Percentiles rank a stretch among this genome's conserved stretches.
Evolutionary conservation across 2,329 filamentous ascomycete genomes (phyloP).

Genomic region (Pseudocercospora fijiensis): DNA sequence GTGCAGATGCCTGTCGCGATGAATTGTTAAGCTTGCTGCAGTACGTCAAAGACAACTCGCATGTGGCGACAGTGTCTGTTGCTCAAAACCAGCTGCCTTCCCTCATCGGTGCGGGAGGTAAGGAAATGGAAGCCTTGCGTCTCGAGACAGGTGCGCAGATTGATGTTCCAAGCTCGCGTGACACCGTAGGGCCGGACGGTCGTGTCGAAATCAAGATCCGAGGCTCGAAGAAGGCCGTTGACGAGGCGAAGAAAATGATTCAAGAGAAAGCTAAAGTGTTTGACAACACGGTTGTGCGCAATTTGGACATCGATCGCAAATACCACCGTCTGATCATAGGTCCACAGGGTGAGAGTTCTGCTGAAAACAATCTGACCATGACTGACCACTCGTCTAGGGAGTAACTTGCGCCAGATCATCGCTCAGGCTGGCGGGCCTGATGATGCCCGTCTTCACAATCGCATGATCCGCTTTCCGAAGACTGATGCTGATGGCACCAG

Average conservation of each 20-base stretch:
- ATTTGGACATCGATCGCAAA: conserved; percentile 89
- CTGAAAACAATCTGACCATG: conserved; percentile 7
- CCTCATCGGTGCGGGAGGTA: conserved; percentile 85
- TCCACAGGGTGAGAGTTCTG: conserved; percentile 66
- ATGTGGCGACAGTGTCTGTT: conserved; percentile 75
- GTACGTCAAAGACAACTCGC: conserved; percentile 85
- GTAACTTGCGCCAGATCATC: conserved; percentile 83
- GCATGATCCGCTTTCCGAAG: conserved; percentile 92
- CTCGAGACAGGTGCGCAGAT: conserved; percentile 83
- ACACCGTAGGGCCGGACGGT: conserved; percentile 62
- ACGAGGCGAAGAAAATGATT: conserved; percentile 85
- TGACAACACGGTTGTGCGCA: conserved; percentile 82
- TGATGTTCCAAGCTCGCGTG: conserved; percentile 80
- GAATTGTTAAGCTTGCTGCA: conserved; percentile 87
- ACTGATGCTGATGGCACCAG: conserved; percentile 73
- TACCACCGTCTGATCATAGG: conserved; percentile 90
- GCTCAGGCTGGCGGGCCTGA: conserved; percentile 84
- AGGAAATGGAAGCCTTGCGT: conserved; percentile 86
- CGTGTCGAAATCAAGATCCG: conserved; percentile 86
- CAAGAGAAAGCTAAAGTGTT: conserved; percentile 84
- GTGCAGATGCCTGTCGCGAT: conserved; percentile 85
- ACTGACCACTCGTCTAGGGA: conserved; percentile 59
- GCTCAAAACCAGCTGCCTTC: conserved; percentile 92
- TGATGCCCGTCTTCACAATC: conserved; percentile 77
- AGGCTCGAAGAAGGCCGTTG: conserved; percentile 87